A percentile compares a stretch with the other conserved stretches of the same genome.
Conservation (phyloP, 306 rosid species). For the Corylus americana region DNA sequence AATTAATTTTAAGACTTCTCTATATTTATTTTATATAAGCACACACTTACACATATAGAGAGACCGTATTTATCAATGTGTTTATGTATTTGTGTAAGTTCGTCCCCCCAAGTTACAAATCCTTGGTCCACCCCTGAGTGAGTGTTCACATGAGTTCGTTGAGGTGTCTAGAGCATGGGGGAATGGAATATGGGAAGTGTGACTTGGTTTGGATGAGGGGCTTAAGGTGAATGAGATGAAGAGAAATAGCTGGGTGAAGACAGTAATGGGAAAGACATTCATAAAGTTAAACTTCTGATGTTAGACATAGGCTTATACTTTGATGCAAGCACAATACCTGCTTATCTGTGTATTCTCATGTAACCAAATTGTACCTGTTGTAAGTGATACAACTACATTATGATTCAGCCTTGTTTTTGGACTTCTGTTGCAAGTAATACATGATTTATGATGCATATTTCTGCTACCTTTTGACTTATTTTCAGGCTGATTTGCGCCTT, state of each 20-base stretch:
- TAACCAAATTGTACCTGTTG: not conserved
- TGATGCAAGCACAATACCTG: not conserved
- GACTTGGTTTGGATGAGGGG: not conserved
- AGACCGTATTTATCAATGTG: too few relatives aligned
- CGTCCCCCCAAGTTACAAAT: too few relatives aligned
- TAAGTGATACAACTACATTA: not conserved
- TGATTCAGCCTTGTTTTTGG: not conserved
- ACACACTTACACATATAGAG: too few relatives aligned
- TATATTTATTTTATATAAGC: too few relatives aligned
- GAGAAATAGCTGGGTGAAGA: not conserved
- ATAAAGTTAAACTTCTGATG: not conserved
- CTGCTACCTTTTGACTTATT: constrained; percentile 28
- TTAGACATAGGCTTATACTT: not conserved
- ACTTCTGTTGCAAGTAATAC: constrained; percentile 3
- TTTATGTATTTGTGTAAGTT: too few relatives aligned
- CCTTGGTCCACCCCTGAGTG: too few relatives aligned
- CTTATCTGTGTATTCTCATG: not conserved
- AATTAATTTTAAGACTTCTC: too few relatives aligned
- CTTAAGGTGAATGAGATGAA: not conserved
- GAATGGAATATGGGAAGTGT: too few relatives aligned
- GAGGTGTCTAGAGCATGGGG: too few relatives aligned
- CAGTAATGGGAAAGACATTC: not conserved
- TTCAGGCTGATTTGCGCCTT: constrained; percentile 88
- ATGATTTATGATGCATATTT: constrained; percentile 13
- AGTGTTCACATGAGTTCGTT: too few relatives aligned